A percentile compares a stretch with the other conserved stretches of the same genome.
phyloP scores from a whole-genome alignment of 2,329 filamentous ascomycete species.

The Penicillium vulpinum region DNA sequence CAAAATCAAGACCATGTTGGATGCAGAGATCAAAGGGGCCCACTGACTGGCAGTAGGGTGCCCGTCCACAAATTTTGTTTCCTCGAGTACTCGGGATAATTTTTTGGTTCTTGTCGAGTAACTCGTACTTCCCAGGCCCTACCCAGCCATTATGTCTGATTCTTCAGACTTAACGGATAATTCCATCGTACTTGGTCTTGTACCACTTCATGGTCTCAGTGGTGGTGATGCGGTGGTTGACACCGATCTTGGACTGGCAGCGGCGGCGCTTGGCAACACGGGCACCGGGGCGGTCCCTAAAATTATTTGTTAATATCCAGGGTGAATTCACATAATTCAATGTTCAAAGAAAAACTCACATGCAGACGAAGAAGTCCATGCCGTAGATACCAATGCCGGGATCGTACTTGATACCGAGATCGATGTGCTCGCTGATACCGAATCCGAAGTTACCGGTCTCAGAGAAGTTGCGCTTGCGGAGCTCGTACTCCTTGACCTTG shows the following conservation, averaged over 20 bases:
- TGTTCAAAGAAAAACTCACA: constrained; percentile 58
- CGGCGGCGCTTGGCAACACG: constrained; percentile 94
- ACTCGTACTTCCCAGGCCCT: constrained; percentile 32
- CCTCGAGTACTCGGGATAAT: constrained; percentile 23
- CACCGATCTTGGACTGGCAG: constrained; percentile 80
- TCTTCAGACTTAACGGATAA: constrained; percentile 78
- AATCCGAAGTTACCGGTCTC: constrained; percentile 99
- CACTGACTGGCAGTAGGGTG: constrained; percentile 18
- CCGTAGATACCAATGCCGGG: constrained; percentile 97
- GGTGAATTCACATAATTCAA: no score
- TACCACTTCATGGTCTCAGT: constrained; percentile 98
- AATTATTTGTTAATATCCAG: constrained; percentile 8
- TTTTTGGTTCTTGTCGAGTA: constrained; percentile 33
- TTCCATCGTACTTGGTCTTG: constrained; percentile 94
- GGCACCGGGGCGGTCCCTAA: constrained; percentile 90
- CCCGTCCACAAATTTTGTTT: constrained; percentile 25
- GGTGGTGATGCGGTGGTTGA: constrained; percentile 90
- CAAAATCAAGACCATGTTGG: constrained; percentile 32
- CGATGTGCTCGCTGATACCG: constrained; percentile 99
- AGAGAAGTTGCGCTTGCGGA: constrained; percentile 99
- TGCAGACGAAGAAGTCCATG: constrained; percentile 99
- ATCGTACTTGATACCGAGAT: constrained; percentile 99
- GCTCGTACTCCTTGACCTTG: constrained; percentile 99
- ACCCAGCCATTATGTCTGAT: constrained; percentile 6
- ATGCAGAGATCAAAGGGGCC: constrained; percentile 27